phyloP scores from a whole-genome alignment of 345 rosid species.

The Cochlearia excelsa region DNA sequence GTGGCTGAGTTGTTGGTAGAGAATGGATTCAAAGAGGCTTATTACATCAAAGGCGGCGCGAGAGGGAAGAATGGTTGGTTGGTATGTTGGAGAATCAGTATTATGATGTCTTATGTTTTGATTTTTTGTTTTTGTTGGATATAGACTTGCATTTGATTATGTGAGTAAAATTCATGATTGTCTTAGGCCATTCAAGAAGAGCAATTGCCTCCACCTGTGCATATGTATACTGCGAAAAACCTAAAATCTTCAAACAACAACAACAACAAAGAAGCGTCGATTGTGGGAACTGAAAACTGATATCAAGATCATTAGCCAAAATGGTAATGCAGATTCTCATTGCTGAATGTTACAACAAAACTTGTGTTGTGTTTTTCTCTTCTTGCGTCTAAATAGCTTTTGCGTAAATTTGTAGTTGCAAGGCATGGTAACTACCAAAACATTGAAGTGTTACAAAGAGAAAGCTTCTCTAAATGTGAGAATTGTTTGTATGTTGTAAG shows the following conservation, averaged over 20 bases:
- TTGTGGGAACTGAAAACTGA: slow-evolving; percentile 36
- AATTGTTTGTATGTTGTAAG: no score
- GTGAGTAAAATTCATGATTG: slow-evolving; percentile 1
- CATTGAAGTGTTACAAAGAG: neutral
- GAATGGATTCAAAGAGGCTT: slow-evolving; percentile 85
- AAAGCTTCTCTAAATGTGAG: no score
- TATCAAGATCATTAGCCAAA: slow-evolving; percentile 31
- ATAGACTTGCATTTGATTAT: no score
- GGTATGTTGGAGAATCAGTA: slow-evolving; percentile 49
- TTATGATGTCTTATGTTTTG: neutral
- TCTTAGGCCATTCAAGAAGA: slow-evolving; percentile 72
- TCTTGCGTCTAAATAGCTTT: slow-evolving; percentile 19
- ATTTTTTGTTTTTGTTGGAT: neutral
- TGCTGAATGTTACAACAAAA: slow-evolving; percentile 30
- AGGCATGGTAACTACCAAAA: slow-evolving; percentile 13
- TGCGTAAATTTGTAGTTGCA: slow-evolving; percentile 14
- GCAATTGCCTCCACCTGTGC: slow-evolving; percentile 75
- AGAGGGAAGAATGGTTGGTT: slow-evolving; percentile 89
- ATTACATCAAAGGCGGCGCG: slow-evolving; percentile 76
- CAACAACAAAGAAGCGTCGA: slow-evolving; percentile 25
- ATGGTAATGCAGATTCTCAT: slow-evolving; percentile 11
- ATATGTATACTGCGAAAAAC: slow-evolving; percentile 48
- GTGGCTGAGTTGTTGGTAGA: slow-evolving; percentile 68
- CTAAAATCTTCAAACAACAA: slow-evolving; percentile 35
- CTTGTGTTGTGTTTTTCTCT: slow-evolving; percentile 35